Percentiles rank a stretch among this genome's conserved stretches.
Conservation (phyloP, 352 stramenopile species). For the Stramenopiles sp. region DNA sequence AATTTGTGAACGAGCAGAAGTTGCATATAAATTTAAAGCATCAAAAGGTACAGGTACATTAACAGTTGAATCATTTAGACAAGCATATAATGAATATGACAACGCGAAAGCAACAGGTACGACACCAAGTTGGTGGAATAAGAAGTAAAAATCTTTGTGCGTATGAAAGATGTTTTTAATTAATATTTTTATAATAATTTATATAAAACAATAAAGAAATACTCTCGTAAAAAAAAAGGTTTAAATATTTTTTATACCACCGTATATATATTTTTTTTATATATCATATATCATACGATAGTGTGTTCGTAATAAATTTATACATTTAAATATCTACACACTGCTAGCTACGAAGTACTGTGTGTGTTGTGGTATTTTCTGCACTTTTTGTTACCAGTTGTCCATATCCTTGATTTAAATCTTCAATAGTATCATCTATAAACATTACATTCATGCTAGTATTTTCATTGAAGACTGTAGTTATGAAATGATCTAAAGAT, state of each 20-base stretch:
- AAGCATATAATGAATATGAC: conserved; percentile 4
- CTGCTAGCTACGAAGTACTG: too few species aligned
- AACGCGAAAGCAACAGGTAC: neutral
- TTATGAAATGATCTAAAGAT: neutral
- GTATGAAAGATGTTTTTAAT: too few species aligned
- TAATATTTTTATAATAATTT: too few species aligned
- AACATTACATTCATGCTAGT: neutral
- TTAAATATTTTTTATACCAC: neutral
- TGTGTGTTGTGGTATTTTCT: too few species aligned
- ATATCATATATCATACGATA: neutral
- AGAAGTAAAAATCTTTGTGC: conserved; percentile 19
- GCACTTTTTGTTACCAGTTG: too few species aligned
- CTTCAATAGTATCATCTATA: neutral
- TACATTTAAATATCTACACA: too few species aligned
- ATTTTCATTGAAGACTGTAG: neutral
- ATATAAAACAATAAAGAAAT: too few species aligned
- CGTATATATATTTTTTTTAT: neutral
- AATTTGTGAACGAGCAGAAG: conserved; percentile 38
- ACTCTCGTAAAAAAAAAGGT: too few species aligned
- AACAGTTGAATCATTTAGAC: conserved; percentile 7
- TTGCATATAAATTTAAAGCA: conserved; percentile 13
- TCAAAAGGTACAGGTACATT: conserved; percentile 9
- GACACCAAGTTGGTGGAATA: conserved; percentile 5
- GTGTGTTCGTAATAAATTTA: too few species aligned
- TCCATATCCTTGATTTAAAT: too few species aligned